A percentile compares a stretch with the other conserved stretches of the same genome.
Evolutionary conservation across 805 yeast genomes (phyloP).

Genomic region (Tetrapisispora fleetii): DNA sequence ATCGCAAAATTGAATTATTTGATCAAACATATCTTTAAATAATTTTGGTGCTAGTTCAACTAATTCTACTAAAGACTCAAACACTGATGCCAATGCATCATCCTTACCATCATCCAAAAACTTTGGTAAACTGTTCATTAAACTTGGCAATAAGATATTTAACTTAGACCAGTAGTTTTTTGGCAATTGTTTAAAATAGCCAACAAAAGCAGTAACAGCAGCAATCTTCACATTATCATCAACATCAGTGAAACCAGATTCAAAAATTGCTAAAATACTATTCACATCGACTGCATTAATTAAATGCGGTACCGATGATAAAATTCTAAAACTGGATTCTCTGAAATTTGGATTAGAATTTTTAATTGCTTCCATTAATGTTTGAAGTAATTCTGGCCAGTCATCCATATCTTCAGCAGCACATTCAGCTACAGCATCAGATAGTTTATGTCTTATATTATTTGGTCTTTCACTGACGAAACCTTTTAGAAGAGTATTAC

Average conservation of each 20-base stretch:
- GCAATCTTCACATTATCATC: conserved; percentile 82
- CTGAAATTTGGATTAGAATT: conserved; percentile 55
- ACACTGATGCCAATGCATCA: conserved; percentile 71
- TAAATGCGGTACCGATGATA: conserved; percentile 73
- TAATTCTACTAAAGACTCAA: conserved; percentile 80
- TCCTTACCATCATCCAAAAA: conserved; percentile 73
- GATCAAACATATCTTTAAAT: conserved; percentile 83
- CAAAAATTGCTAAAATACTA: conserved; percentile 59
- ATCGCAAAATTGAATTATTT: conserved; percentile 79
- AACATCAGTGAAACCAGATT: conserved; percentile 68
- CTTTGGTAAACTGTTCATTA: conserved; percentile 80
- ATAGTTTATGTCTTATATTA: conserved; percentile 77
- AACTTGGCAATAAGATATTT: conserved; percentile 69
- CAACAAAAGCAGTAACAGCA: conserved; percentile 85
- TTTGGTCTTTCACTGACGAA: conserved; percentile 59
- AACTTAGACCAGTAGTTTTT: conserved; percentile 68
- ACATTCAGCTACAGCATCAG: conserved; percentile 90
- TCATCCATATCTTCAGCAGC: conserved; percentile 55
- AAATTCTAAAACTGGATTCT: conserved; percentile 85
- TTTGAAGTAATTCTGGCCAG: conserved; percentile 76
- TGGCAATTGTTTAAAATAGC: conserved; percentile 75
- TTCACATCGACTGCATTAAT: conserved; percentile 49
- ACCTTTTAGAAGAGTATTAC: conserved; percentile 60
- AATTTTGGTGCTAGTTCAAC: conserved; percentile 91
- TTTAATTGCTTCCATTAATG: conserved; percentile 57